Conservation (phyloP, 2,329 filamentous ascomycete genomes). For the Aspergillus candidus region DNA sequence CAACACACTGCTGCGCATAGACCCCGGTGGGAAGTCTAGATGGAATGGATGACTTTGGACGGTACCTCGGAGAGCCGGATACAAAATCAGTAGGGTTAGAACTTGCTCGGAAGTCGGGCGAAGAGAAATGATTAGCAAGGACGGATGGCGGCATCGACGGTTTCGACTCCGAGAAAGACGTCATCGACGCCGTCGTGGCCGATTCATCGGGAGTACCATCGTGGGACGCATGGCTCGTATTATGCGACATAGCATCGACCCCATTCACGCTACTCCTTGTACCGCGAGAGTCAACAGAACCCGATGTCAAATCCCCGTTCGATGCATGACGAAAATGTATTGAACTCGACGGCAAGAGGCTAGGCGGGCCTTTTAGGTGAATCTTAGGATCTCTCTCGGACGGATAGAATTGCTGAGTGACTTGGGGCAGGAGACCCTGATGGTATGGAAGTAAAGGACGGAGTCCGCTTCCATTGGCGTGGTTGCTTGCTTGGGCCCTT, state of each 20-base stretch:
- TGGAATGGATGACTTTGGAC: constrained; percentile 79
- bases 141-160: constrained; percentile 24
- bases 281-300: neutral
- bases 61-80: constrained; percentile 46
- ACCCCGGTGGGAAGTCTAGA: constrained; percentile 63
- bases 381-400: constrained; percentile 15
- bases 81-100: constrained; percentile 20
- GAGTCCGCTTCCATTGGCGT: constrained; percentile 2
- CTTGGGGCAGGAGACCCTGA: neutral
- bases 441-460: constrained; percentile 3
- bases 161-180: constrained; percentile 17
- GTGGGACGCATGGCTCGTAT: constrained; percentile 10
- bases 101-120: constrained; percentile 11
- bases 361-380: constrained; percentile 1
- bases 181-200: constrained; percentile 20
- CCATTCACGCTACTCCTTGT: constrained; percentile 2
- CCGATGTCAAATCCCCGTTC: neutral
- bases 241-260: constrained; percentile 11
- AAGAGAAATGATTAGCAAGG: constrained; percentile 11
- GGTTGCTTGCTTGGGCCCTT: too few relatives aligned
- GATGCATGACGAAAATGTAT: constrained; percentile 1
- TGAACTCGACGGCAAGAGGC: neutral
- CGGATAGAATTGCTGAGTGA: constrained; percentile 6
- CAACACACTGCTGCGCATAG: constrained; percentile 87
- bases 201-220: constrained; percentile 23